Evolutionary conservation across 2,329 filamentous ascomycete species (phyloP).

Genomic region (Aureobasidium vineae): DNA sequence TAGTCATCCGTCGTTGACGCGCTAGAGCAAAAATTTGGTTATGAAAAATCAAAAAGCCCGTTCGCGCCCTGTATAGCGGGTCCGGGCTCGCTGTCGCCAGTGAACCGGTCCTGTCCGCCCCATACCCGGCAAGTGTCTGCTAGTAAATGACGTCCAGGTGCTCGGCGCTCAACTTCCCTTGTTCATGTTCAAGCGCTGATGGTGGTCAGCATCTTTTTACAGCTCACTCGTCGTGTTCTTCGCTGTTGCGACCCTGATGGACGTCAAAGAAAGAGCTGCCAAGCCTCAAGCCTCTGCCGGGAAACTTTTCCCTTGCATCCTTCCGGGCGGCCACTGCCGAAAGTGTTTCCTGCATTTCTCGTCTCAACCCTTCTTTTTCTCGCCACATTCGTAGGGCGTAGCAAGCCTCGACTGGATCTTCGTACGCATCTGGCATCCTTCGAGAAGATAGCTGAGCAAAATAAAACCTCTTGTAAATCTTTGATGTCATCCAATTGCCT

Average conservation of each 20-base stretch:
- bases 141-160: constrained; percentile 1
- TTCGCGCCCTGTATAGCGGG: constrained; percentile 20
- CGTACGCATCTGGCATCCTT: neutral
- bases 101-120: constrained; percentile 6
- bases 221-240: neutral
- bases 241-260: neutral
- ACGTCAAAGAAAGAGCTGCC: constrained; percentile 5
- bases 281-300: neutral
- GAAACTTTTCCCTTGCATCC: neutral
- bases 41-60: constrained; percentile 23
- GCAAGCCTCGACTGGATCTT: constrained; percentile 11
- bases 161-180: neutral
- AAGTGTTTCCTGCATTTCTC: neutral
- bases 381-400: constrained; percentile 19
- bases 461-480: neutral
- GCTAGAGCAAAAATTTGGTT: constrained; percentile 24
- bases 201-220: constrained; percentile 2
- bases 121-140: constrained; percentile 3
- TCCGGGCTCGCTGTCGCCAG: constrained; percentile 1
- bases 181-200: neutral
- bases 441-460: constrained; percentile 14
- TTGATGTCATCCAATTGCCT: neutral
- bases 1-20: constrained; percentile 22
- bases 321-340: neutral
- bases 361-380: constrained; percentile 19